These are phyloP conservation scores for Xerocomus brunneocitrinus DNA, from an alignment of 768 basidiomycete genomes.

Conservation along the genomic window DNA sequence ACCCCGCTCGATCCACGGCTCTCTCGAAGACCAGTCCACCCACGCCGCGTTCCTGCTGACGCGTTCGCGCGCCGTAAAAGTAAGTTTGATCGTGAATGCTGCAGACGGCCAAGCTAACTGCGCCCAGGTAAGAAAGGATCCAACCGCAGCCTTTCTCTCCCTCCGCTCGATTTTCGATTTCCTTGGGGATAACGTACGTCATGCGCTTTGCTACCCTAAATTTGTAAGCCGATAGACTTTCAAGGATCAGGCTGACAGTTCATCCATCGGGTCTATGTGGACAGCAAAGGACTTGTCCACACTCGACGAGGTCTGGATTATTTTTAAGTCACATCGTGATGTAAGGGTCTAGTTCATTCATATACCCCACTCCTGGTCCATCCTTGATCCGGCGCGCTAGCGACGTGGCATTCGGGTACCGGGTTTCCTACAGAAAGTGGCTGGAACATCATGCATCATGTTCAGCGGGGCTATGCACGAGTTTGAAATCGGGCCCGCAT, in stretches of 20 bases:
- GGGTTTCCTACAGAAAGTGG: background rate
- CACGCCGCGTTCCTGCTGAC: conserved; percentile 43
- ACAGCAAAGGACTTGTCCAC: conserved; percentile 34
- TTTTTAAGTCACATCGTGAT: conserved; percentile 59
- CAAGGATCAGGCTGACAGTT: conserved; percentile 11
- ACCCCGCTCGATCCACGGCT: background rate
- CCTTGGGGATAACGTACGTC: conserved; percentile 20
- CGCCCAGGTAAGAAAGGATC: conserved; percentile 25
- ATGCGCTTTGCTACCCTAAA: background rate
- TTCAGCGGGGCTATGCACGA: background rate
- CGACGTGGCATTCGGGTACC: background rate
- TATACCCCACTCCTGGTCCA: background rate
- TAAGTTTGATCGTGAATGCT: conserved; percentile 26
- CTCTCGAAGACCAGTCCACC: conserved; percentile 1
- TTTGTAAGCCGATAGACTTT: conserved; percentile 6
- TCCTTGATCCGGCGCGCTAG: background rate
- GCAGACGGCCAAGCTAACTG: background rate
- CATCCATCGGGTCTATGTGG: conserved; percentile 37
- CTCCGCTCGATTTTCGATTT: conserved; percentile 25
- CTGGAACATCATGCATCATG: background rate
- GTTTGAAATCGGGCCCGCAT: conserved; percentile 13
- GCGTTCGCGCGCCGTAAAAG: conserved; percentile 52
- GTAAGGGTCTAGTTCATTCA: conserved; percentile 36
- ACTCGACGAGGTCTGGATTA: conserved; percentile 46
- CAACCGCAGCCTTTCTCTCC: conserved; percentile 19